Percentiles rank a stretch among this genome's conserved stretches.
These are phyloP conservation scores for Marasmius tenuissimus DNA, from an alignment of 1,284 basidiomycete genomes.

Conservation along the genomic window DNA sequence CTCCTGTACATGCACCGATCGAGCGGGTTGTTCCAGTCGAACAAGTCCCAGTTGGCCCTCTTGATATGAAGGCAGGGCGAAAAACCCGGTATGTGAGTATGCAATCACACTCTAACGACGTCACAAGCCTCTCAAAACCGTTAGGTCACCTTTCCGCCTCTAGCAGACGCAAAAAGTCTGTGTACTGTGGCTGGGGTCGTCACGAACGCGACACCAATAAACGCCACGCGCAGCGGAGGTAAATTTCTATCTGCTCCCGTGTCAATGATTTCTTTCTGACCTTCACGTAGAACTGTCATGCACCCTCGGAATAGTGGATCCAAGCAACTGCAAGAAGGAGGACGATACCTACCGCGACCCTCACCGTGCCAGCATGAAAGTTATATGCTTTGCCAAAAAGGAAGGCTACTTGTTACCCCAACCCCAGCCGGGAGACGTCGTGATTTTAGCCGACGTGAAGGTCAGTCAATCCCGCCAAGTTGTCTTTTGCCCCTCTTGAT, in stretches of 20 bases:
- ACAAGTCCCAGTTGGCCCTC: neutral
- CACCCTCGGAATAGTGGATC: constrained; percentile 41
- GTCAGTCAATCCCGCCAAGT: constrained; percentile 20
- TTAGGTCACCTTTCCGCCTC: neutral
- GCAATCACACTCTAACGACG: neutral
- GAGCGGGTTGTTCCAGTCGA: no score
- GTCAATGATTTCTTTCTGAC: neutral
- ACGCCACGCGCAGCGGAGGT: constrained; percentile 20
- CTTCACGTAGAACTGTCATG: constrained; percentile 30
- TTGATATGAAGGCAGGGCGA: constrained; percentile 3
- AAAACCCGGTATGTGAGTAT: constrained; percentile 1
- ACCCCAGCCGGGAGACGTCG: constrained; percentile 41
- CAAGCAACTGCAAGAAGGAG: constrained; percentile 33
- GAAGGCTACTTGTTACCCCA: constrained; percentile 49
- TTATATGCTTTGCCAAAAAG: constrained; percentile 54
- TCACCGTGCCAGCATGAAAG: constrained; percentile 26
- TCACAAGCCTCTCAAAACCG: neutral
- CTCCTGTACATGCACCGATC: no score
- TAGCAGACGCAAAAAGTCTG: neutral
- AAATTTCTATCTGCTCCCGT: neutral
- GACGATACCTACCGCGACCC: constrained; percentile 9
- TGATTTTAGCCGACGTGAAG: constrained; percentile 42
- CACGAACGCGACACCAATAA: neutral
- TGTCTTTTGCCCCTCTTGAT: neutral
- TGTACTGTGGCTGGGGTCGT: constrained; percentile 6